Base-by-base conservation (phyloP, 495 filamentous ascomycete genomes). In the Wilcoxina mikolae region DNA sequence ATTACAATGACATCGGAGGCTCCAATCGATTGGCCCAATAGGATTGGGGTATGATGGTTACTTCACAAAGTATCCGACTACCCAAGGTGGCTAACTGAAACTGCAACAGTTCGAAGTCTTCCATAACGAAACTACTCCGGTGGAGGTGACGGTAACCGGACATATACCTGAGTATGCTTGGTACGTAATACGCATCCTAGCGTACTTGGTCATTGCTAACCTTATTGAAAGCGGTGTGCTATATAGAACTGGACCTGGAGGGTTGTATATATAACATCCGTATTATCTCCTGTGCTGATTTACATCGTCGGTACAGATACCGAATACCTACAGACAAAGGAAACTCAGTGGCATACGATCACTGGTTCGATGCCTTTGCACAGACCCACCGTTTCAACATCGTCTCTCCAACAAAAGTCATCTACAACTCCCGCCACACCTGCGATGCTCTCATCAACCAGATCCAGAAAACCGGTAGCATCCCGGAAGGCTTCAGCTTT, bases 331-430 rank as follows among this genome's bases (percentile, higher is more conserved):
- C 29, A 17, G 4, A 78, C 15, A 67, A 75, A 0, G 76, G 75
- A 27, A 73, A 73, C 1, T 76, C 73, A 0, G 77, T 77, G 58
- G 66, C 69, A 25, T 68, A 77, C 5, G 74, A 68, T 0, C 85
- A 91, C 61, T 91, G 85, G 85, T 86, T 88, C 56, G 81, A 88
- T 65, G 79, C 82, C n/a, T 78, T 87, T 41, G 73, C 73, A n/a
- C 81, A 86, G 55, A 78, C 77, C 2, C 83, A 87, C 59, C 76
- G 78, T 12, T 89, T 91, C 68, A 72, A 83, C 54, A 79, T 89
- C 28, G 57, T 74, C 22, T 58, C 60, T 18, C 65, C 62, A 0
- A 69, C 67, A 1, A 67, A 68, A 24, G 78, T 88, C 2, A 67
- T 74, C n/a, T 88, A 88, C 65, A 83, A 81, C 45, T 87, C 83